phyloP scores from a whole-genome alignment of 768 basidiomycete genomes.

The Podaxis sp. region DNA sequence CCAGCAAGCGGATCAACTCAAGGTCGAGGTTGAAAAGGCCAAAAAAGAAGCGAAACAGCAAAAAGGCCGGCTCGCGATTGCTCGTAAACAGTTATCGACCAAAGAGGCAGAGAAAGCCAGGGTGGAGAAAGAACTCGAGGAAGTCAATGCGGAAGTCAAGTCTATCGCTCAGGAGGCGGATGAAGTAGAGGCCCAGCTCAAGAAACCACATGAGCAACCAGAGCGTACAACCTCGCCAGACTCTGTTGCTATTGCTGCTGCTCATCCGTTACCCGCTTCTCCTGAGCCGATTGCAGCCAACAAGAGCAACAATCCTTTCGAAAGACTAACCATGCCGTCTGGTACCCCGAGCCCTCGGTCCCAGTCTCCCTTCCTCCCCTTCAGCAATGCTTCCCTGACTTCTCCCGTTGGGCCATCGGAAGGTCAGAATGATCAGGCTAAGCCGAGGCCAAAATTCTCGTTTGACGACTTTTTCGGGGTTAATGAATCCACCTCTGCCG shows the following conservation, averaged over 20 bases:
- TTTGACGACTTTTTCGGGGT: conserved; percentile 13
- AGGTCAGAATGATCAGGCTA: conserved; percentile 7
- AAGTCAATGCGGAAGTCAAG: conserved; percentile 52
- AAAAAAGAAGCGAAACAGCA: conserved; percentile 96
- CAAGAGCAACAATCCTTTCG: conserved; percentile 93
- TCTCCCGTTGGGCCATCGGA: conserved; percentile 12
- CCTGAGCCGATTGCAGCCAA: conserved; percentile 57
- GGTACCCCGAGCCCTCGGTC: conserved; percentile 41
- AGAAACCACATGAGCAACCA: conserved; percentile 20
- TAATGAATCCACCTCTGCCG: not conserved
- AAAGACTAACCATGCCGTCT: conserved; percentile 52
- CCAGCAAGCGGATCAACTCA: conserved; percentile 65
- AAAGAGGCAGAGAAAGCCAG: conserved; percentile 76
- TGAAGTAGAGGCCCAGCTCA: conserved; percentile 48
- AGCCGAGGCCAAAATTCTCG: not conserved
- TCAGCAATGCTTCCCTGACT: conserved; percentile 22
- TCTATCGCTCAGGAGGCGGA: conserved; percentile 51
- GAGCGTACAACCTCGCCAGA: conserved; percentile 38
- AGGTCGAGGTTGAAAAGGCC: conserved; percentile 75
- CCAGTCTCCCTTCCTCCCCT: conserved; percentile 58
- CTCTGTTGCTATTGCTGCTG: conserved; percentile 55
- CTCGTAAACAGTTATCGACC: conserved; percentile 85
- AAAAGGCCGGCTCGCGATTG: conserved; percentile 91
- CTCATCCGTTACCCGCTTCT: conserved; percentile 68
- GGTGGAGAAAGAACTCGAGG: conserved; percentile 67